Conservation (phyloP, 208 protist genomes). For the Trypanosoma theileri region DNA sequence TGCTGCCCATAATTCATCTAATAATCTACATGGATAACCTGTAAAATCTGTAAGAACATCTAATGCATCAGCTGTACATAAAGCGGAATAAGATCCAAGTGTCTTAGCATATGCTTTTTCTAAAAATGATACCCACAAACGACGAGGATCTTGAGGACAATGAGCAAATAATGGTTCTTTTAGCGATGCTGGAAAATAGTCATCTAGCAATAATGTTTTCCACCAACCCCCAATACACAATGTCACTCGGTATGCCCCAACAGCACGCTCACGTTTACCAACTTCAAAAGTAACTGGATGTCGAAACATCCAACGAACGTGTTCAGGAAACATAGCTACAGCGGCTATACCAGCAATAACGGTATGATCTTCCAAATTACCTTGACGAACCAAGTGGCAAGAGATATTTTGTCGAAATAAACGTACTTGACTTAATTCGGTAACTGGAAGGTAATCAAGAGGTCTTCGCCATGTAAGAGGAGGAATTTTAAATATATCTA, state of each 20-base stretch:
- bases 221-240: conserved; percentile 30
- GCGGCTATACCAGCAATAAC: conserved; percentile 17
- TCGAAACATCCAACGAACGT: conserved; percentile 25
- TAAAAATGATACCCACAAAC: conserved; percentile 74
- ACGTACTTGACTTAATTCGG: conserved; percentile 6
- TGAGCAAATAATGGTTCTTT: conserved; percentile 42
- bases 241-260: conserved; percentile 27
- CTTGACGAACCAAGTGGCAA: conserved; percentile 11
- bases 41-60: conserved; percentile 72
- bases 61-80: conserved; percentile 54
- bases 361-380: conserved; percentile 10
- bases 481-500: conserved; percentile 10
- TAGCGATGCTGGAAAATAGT: conserved; percentile 26
- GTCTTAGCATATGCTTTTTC: conserved; percentile 89
- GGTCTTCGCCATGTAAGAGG: conserved; percentile 21
- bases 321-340: conserved; percentile 7
- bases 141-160: conserved; percentile 48
- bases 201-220: conserved; percentile 29
- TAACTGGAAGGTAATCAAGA: conserved; percentile 10
- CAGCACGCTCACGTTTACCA: conserved; percentile 15
- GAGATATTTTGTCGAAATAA: conserved; percentile 18
- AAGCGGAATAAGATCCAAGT: conserved; percentile 71
- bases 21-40: conserved; percentile 48
- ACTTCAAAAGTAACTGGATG: conserved; percentile 1
- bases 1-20: conserved; percentile 42